Evolutionary conservation across 2,329 filamentous ascomycete species (phyloP), one percentile per base, ranked within the genome.

Genomic region (Penicillium nordicum): DNA sequence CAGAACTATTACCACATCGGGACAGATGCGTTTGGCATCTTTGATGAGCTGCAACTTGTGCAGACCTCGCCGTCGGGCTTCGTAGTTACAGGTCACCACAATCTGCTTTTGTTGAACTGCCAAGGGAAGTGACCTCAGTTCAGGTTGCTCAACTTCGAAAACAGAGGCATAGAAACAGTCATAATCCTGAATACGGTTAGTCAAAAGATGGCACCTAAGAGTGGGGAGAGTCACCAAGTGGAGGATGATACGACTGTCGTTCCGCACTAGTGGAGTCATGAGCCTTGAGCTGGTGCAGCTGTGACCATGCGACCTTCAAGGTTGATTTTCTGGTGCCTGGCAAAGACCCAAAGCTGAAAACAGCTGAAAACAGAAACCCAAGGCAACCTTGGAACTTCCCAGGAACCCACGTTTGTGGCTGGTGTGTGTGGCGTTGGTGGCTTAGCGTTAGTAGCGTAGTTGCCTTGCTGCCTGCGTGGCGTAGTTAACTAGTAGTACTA

Each of bases 31-130:
- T 74, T 84, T 89, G 4, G 93, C 94, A 60, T 97, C 91, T 51
- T 81, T 83, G 69, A 97, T 86, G 61, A 91, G 83, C 80, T 95
- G 92, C 58, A 97, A 81, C 78, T 99, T 97, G 72, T 83, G 72
- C 42, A 80, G 61, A 10, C 78, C 82, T 58, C 83, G 82, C 50
- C 85, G 79, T 36, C 93, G 86, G 23, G 93, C 93, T 70, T 89
- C 90, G 73, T 97, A 97, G 76, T 97, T 97, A 81, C 90, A 95
- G 5, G 92, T 96, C 23, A 92, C 90, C 40, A 94, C 81, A 53
- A 97, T 96, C 71, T 92, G 90, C 75, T 97, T 97, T 75, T 97
- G 92, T 73, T 92, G 89, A 57, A 96, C 86, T 36, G 91, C 92
- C 34, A 97, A 78, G 7, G 92, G 90, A 18, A 88, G 76, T 1